phyloP scores from a whole-genome alignment of 2,329 filamentous ascomycete species.

The Fusarium vanettenii region DNA sequence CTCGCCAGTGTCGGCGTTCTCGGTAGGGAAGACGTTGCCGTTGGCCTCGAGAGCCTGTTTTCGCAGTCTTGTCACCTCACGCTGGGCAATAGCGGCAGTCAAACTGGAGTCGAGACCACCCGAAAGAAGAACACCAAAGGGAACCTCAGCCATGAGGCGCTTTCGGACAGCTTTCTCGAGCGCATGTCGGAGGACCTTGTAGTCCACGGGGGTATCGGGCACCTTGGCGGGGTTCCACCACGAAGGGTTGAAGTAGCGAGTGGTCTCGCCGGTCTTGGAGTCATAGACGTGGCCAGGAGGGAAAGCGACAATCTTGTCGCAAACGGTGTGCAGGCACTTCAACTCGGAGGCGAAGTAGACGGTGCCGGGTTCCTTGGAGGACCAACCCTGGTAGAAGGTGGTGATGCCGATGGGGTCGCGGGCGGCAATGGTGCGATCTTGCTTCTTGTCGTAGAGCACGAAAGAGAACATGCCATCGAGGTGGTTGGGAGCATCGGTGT shows the following conservation, averaged over 20 bases:
- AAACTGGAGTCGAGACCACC: constrained; percentile 96
- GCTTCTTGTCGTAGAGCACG: constrained; percentile 95
- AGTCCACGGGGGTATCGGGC: constrained; percentile 83
- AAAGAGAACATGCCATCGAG: constrained; percentile 99
- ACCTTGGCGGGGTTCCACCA: constrained; percentile 90
- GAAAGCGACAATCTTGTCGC: constrained; percentile 94
- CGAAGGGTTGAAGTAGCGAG: constrained; percentile 88
- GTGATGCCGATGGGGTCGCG: constrained; percentile 97
- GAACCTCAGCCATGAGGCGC: constrained; percentile 98
- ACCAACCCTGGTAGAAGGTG: constrained; percentile 96
- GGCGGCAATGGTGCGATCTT: constrained; percentile 92
- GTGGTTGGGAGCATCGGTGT: constrained; percentile 89
- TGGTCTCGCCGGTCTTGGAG: constrained; percentile 87
- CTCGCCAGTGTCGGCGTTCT: constrained; percentile 70
- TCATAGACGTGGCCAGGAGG: constrained; percentile 97
- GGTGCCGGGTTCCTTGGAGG: constrained; percentile 82
- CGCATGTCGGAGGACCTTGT: constrained; percentile 82
- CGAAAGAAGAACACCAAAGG: constrained; percentile 94
- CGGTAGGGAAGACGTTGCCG: constrained; percentile 58
- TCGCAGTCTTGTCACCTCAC: constrained; percentile 85
- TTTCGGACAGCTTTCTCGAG: constrained; percentile 95
- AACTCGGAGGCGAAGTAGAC: constrained; percentile 98
- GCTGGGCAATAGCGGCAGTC: constrained; percentile 93
- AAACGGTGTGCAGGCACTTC: constrained; percentile 92
- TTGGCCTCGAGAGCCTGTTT: constrained; percentile 67